phyloP scores from a whole-genome alignment of 768 basidiomycete species.

The Russula abietina region DNA sequence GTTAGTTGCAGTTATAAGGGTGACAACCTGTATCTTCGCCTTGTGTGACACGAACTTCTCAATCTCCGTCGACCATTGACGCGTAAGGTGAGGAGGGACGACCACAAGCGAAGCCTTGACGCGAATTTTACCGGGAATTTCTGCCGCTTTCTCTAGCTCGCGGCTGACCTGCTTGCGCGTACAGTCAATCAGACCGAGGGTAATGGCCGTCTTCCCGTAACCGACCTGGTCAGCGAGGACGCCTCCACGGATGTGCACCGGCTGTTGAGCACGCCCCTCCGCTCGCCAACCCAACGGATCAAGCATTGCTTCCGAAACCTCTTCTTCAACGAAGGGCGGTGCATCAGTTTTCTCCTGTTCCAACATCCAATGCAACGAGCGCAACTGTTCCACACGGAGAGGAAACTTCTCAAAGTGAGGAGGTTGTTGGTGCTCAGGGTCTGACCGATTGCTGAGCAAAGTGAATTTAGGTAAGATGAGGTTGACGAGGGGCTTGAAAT shows the following conservation, averaged over 20 bases:
- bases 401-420: slow-evolving; percentile 61
- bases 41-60: slow-evolving; percentile 63
- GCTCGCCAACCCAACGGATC: slow-evolving; percentile 88
- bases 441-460: slow-evolving; percentile 69
- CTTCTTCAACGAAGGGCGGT: slow-evolving; percentile 83
- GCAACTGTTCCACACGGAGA: slow-evolving; percentile 79
- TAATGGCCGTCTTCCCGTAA: slow-evolving; percentile 96
- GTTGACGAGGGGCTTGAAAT: slow-evolving; percentile 61
- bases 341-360: slow-evolving; percentile 60
- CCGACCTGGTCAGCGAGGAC: slow-evolving; percentile 95
- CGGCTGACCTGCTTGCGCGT: slow-evolving; percentile 48
- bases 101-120: slow-evolving; percentile 76
- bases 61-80: slow-evolving; percentile 87
- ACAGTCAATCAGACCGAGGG: slow-evolving; percentile 81
- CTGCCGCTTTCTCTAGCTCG: slow-evolving; percentile 49
- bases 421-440: slow-evolving; percentile 68
- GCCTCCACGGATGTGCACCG: slow-evolving; percentile 73
- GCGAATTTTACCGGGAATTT: slow-evolving; percentile 58
- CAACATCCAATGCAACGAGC: slow-evolving; percentile 92
- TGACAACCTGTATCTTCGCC: slow-evolving; percentile 52
- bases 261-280: slow-evolving; percentile 82
- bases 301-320: slow-evolving; percentile 85
- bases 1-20: slow-evolving; percentile 61
- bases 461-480: slow-evolving; percentile 57
- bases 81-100: slow-evolving; percentile 84